Conservation (phyloP, 805 yeast species). For the Yarrowia divulgata region DNA sequence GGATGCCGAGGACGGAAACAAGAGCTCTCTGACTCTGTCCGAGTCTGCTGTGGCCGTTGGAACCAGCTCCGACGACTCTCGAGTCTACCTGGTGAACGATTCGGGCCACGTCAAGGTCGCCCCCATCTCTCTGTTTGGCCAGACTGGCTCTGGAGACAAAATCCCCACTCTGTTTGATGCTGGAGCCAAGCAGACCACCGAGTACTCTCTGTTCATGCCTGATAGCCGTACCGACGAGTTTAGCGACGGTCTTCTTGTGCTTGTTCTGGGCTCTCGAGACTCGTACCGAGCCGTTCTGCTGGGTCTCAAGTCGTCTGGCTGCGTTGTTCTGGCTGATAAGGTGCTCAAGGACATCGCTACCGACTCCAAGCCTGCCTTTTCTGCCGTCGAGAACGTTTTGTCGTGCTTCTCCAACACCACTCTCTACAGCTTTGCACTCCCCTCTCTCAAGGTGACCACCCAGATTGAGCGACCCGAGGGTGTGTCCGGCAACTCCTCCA, state of each 20-base stretch:
- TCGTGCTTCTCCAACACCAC: slow-evolving; percentile 31
- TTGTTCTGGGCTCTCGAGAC: slow-evolving; percentile 25
- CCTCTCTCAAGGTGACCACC: slow-evolving; percentile 38
- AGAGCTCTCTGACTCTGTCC: slow-evolving; percentile 23
- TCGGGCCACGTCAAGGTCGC: slow-evolving; percentile 29
- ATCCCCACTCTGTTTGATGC: slow-evolving; percentile 31
- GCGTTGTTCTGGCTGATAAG: slow-evolving; percentile 31
- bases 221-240: slow-evolving; percentile 31
- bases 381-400: slow-evolving; percentile 22
- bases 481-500: slow-evolving; percentile 37
- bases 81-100: slow-evolving; percentile 26
- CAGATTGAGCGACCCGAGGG: slow-evolving; percentile 29
- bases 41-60: slow-evolving; percentile 18
- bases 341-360: slow-evolving; percentile 28
- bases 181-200: slow-evolving; percentile 30
- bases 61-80: slow-evolving; percentile 16
- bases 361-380: slow-evolving; percentile 21
- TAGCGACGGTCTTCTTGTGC: slow-evolving; percentile 21
- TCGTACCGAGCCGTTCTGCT: slow-evolving; percentile 29
- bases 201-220: slow-evolving; percentile 31
- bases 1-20: slow-evolving; percentile 5
- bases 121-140: slow-evolving; percentile 23
- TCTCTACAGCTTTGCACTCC: slow-evolving; percentile 28
- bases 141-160: slow-evolving; percentile 24
- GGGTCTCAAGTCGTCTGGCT: slow-evolving; percentile 28